Base-by-base conservation (phyloP, 495 filamentous ascomycete genomes). In the Aspergillus avenaceus region DNA sequence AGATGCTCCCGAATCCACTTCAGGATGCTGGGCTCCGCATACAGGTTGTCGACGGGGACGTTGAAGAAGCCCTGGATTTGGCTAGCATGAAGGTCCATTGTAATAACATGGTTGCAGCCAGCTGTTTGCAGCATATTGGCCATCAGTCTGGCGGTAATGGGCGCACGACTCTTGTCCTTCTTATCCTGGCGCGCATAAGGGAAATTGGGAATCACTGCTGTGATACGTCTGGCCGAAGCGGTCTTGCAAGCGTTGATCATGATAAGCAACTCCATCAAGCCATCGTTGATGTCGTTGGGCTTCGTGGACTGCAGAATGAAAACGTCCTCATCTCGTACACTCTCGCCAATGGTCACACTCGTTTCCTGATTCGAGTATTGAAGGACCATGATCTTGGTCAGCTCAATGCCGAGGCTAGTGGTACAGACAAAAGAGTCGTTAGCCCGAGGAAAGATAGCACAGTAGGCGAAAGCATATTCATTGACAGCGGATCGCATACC, bases 211-310 rank as follows among this genome's bases (percentile, higher is more conserved):
- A 96, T 88, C 48, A 91, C 83, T 53, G 87, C 87, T 18, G 90
- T 97, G 71, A 98, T 96, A 52, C 90, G 84, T 52, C 91, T 82
- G 5, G 91, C 91, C n/a, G 85, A 91, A 28, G 93, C 95, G 19
- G 93, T 97, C 59, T 95, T 92, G 80, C 93, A 98, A 45, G 93
- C 93, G 64, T 96, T 95, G 75, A 97, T 96, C 84, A 97, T 96
- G 69, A 97, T 97, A 27, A 98, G 80, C 40, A 98, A 83, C 72
- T 98, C 93, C 93, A 98, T 98, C 45, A 98, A 79, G 40, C 90
- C 93, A 65, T 98, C 95, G 71, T 98, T 98, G 75, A 98, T 91
- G 64, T 97, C 91, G 64, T 92, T 91, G 3, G 93, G 95, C 11
- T 86, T 84, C 37, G 95, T 96, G 26, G 91, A 96, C 69, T 98